Base-by-base conservation (phyloP, 768 basidiomycete genomes). In the Agaricus subrufescens region DNA sequence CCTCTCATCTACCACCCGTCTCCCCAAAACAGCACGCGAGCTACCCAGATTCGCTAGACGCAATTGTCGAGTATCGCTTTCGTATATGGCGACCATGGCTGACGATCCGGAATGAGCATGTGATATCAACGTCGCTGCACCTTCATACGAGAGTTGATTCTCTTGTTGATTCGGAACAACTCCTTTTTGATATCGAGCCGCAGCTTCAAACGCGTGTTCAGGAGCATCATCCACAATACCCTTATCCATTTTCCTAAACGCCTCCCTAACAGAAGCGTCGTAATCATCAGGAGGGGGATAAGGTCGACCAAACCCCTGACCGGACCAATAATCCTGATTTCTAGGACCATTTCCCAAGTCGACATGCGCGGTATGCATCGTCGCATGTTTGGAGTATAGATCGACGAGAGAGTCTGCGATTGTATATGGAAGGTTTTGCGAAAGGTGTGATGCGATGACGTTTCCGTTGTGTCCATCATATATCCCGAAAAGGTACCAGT, bases 21-120 rank as follows among this genome's bases (percentile, higher is more conserved):
- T 67, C 0, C 80, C 81, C 11, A 81, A 68, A 3, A 82, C 68
- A 2, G 80, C 80, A 40, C 79, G 76, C 4, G 73, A 77, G 59
- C 80, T 77, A 0, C 80, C 79, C 0, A 75, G 75, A 25, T 75
- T 61, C 1, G 78, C 75, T 14, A 79, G 65, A 55, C 73, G 74
- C 1, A 81, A 65, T 4, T 67, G 60, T 3, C 73, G 66, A 15
- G 70, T 65, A 39, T 68, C 64, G 7, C 65, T 65, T 48, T 82
- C 76, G 63, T 75, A 81, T 54, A 80, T 67, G 3, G 72, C 70
- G 29, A 81, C 63, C 12, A 80, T 58, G 0, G 78, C 78, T 59
- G 76, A 78, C 0, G 76, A 73, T 9, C 77, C 77, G 1, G 73
- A 53, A 25, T 69, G 64, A 0, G 75, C 75, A 10, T 65, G 63